These are phyloP conservation scores for Globisporangium sylvaticum DNA, from an alignment of 352 stramenopile species.

Conservation along the genomic window DNA sequence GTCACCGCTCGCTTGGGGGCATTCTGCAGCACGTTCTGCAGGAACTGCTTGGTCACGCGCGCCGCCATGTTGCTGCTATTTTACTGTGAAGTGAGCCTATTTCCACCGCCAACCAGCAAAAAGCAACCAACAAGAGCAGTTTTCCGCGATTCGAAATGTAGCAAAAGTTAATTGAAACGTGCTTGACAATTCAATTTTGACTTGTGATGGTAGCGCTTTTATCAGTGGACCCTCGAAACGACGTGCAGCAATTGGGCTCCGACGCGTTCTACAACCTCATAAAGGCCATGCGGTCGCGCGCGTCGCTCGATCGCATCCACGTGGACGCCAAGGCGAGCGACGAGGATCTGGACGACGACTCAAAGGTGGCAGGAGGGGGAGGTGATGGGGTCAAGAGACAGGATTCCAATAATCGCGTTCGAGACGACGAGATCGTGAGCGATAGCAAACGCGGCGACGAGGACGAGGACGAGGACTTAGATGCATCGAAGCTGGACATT, in stretches of 20 bases:
- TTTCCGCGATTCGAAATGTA: neutral
- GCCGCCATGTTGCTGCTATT: slow-evolving; percentile 38
- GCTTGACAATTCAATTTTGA: slow-evolving; percentile 2
- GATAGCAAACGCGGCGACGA: neutral
- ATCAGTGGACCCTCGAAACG: slow-evolving; percentile 1
- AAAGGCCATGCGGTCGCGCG: slow-evolving; percentile 62
- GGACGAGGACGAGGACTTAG: neutral
- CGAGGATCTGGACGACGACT: slow-evolving; percentile 6
- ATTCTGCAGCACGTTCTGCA: slow-evolving; percentile 44
- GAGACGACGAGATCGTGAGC: neutral
- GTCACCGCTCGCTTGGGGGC: slow-evolving; percentile 2
- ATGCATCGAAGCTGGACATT: neutral
- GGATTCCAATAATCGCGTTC: slow-evolving; percentile 1
- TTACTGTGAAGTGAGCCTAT: neutral
- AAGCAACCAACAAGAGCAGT: neutral
- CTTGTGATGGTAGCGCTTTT: neutral
- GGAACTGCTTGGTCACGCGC: slow-evolving; percentile 70
- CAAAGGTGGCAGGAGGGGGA: neutral
- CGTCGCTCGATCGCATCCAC: slow-evolving; percentile 33
- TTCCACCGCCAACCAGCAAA: slow-evolving; percentile 5
- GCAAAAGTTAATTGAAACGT: neutral
- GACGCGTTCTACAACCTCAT: slow-evolving; percentile 70
- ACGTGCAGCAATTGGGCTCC: slow-evolving; percentile 23
- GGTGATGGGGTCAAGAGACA: neutral
- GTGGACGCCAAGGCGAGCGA: slow-evolving; percentile 28